phyloP scores from a whole-genome alignment of 768 basidiomycete genomes.

The Mycena polygramma region DNA sequence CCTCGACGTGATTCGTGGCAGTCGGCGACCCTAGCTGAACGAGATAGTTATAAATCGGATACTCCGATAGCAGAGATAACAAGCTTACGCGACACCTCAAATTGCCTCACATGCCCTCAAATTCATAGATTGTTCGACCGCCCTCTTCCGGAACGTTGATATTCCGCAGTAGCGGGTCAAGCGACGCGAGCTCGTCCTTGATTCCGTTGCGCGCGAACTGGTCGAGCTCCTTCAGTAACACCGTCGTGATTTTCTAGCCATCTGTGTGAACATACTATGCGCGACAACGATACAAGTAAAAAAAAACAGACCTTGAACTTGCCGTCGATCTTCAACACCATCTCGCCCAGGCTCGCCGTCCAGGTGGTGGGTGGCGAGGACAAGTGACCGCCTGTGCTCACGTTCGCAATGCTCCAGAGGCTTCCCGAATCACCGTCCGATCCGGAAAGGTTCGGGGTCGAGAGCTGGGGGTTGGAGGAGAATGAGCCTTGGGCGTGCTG shows the following conservation, averaged over 20 bases:
- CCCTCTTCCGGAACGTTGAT: conserved; percentile 54
- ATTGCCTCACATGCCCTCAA: conserved; percentile 47
- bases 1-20: background rate
- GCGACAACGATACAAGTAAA: conserved; percentile 2
- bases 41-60: background rate
- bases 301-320: conserved; percentile 79
- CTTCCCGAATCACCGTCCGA: conserved; percentile 60
- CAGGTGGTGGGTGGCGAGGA: conserved; percentile 65
- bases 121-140: conserved; percentile 38
- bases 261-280: background rate
- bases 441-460: conserved; percentile 35
- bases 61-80: background rate
- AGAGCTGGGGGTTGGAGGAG: conserved; percentile 53
- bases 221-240: conserved; percentile 87
- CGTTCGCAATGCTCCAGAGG: conserved; percentile 82
- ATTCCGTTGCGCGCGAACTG: conserved; percentile 84
- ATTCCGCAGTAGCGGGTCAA: conserved; percentile 83
- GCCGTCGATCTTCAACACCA: conserved; percentile 83
- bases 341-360: conserved; percentile 76
- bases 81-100: background rate
- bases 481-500: conserved; percentile 41
- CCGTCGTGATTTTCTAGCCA: conserved; percentile 87
- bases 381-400: conserved; percentile 43
- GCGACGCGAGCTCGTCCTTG: conserved; percentile 84
- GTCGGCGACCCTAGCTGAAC: background rate